These are phyloP conservation scores for Periconia sp. DNA, from an alignment of 2,329 filamentous ascomycete species.

Conservation along the genomic window DNA sequence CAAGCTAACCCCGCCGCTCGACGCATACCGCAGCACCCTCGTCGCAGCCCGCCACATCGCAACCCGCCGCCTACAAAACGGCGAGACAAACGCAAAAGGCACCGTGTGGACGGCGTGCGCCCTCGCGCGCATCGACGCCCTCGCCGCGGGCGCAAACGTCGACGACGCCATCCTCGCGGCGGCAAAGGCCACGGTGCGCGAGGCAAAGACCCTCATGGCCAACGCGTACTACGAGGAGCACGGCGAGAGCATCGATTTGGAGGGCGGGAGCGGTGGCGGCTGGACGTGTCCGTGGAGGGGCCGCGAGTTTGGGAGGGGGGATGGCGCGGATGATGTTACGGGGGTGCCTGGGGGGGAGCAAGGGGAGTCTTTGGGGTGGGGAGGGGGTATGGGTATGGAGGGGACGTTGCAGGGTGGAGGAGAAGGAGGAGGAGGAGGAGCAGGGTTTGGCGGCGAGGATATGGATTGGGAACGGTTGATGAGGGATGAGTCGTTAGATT, in stretches of 20 bases:
- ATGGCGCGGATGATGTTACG: slow-evolving; percentile 11
- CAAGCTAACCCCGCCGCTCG: slow-evolving; percentile 20
- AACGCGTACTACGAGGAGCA: slow-evolving; percentile 26
- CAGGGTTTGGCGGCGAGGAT: not conserved
- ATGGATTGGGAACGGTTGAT: slow-evolving; percentile 14
- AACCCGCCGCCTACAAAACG: slow-evolving; percentile 22
- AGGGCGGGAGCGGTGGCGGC: slow-evolving; percentile 14
- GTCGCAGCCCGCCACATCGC: slow-evolving; percentile 13
- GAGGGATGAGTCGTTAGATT: slow-evolving; percentile 9
- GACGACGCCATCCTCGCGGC: slow-evolving; percentile 24
- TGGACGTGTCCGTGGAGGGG: too few species aligned
- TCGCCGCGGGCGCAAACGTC: slow-evolving; percentile 18
- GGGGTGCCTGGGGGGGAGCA: not conserved
- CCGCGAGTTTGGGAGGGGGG: slow-evolving; percentile 20
- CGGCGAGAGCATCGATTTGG: slow-evolving; percentile 25
- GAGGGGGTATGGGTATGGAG: not conserved
- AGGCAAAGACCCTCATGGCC: slow-evolving; percentile 19
- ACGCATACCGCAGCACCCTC: slow-evolving; percentile 18
- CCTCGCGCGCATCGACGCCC: slow-evolving; percentile 31
- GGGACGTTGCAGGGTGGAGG: too few species aligned
- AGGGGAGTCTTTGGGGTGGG: not conserved
- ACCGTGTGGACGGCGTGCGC: slow-evolving; percentile 23
- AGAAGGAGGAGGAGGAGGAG: too few species aligned
- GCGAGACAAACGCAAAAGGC: slow-evolving; percentile 35
- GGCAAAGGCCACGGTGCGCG: slow-evolving; percentile 20